Base-by-base conservation (phyloP, 192 early-diverging fungal species). In the Podochytrium sp. region DNA sequence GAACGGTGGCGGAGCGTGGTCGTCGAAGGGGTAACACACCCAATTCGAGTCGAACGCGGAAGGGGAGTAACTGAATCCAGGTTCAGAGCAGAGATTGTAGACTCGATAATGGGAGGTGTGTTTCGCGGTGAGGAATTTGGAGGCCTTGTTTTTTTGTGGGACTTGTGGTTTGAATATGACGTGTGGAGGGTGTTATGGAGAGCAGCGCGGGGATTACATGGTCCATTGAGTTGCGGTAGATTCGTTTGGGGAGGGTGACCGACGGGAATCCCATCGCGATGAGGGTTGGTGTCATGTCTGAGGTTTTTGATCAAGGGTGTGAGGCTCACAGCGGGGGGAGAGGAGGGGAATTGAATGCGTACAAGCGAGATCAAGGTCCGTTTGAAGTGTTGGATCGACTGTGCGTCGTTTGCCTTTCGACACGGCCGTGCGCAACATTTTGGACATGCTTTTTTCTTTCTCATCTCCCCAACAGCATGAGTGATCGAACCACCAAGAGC, bases 251-350 rank as follows among this genome's bases (percentile, higher is more conserved):
- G 7, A 88, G 5, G 2, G 80, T 79, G 27, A 79, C 77, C 20
- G 85, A 78, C 32, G 89, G 89, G 40, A 76, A 90, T 0, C 81
- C 76, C 81, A 86, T 90, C 50, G 89, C 89, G 32, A 90, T 86
- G 12, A 90, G 71, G 0, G 64, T 69, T 2, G 75, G 50, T 0
- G 85, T 85, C 39, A 90, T 86, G 42, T 88, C 86, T 75, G 77
- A 14, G 10, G 10, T 47, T 47, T 47, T 47, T 14, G n/a, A 20
- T 47, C 7, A 29, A n/a, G n/a, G n/a, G n/a, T n/a, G n/a, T n/a
- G n/a, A n/a, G n/a, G n/a, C n/a, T n/a, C n/a, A n/a, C n/a, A n/a
- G n/a, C n/a, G n/a, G n/a, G n/a, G n/a, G n/a, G n/a, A n/a, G n/a
- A n/a, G 55, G 7, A 57, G 55, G 7, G 55, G 55, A 57, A 10